Evolutionary conservation across 352 stramenopile species (phyloP), one percentile per base, ranked within the genome.

Genomic region (Phytopythium oedochilum): DNA sequence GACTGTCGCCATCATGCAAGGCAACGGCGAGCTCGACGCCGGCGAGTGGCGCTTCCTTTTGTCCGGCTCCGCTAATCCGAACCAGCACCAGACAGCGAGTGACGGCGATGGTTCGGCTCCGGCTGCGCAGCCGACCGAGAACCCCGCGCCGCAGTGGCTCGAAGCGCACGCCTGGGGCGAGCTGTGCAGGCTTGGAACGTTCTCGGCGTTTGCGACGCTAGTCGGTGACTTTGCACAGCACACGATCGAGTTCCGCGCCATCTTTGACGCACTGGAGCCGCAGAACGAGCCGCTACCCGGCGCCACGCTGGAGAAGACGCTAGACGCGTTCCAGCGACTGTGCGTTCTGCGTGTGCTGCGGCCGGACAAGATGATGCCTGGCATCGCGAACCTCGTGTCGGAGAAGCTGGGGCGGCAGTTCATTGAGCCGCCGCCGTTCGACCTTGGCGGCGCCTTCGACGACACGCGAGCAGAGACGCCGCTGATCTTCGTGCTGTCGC

Each of bases 401-500:
- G 69, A 75, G 17, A 86, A 96, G 43, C 75, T 98, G 1, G 93
- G 94, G 8, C 67, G 73, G 7, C 68, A 78, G 17, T 98, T 98
- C 43, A 96, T 96, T 18, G 90, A 98, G 68, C 89, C 88, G 4
- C 94, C 94, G 5, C 78, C 87, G 20, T 96, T 97, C 32, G 87
- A 94, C 52, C 76, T 98, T 53, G 86, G 80, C 29, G 90, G 93
- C 28, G 94, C 96, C 15, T 97, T 97, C 57, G 75, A 78, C 9
- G 92, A 98, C 51, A 87, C 95, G 22, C 94, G 80, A 11, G 75
- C 92, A 17, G 82, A 74, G 35, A 98, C 92, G 1, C 93, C 93
- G 1, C 78, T 97, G 20, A 97, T 98, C 32, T 98, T 98, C 44
- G 88, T 98, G 29, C 66, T 98, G 0, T 97, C 88, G 2, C 94